Percentiles rank a stretch among this genome's conserved stretches.
Evolutionary conservation across 148 eudicot genomes (phyloP).

Genomic region (Nepenthes gracilis): DNA sequence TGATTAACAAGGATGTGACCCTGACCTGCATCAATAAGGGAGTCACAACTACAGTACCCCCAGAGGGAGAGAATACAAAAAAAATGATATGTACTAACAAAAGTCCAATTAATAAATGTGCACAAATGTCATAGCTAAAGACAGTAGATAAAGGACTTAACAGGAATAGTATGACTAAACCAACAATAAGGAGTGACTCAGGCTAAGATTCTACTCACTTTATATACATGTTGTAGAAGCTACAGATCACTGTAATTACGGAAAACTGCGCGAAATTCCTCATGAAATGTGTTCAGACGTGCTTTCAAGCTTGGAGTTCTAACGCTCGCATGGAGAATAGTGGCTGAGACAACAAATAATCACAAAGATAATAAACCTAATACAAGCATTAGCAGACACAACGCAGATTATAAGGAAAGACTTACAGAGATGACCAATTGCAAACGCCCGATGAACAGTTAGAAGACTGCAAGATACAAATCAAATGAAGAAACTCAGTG

Average conservation of each 20-base stretch:
- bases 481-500: slow-evolving; percentile 83
- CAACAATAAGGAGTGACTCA: too few species aligned
- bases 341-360: slow-evolving; percentile 32
- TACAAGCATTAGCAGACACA: neutral
- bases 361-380: neutral
- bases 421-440: slow-evolving; percentile 63
- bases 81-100: too few species aligned
- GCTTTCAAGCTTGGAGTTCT: slow-evolving; percentile 94
- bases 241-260: slow-evolving; percentile 89
- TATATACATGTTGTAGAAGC: slow-evolving; percentile 13
- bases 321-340: slow-evolving; percentile 78
- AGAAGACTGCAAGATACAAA: slow-evolving; percentile 73
- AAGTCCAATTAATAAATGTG: too few species aligned
- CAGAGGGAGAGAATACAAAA: too few species aligned
- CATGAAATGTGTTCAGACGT: slow-evolving; percentile 89
- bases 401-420: neutral
- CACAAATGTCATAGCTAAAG: too few species aligned
- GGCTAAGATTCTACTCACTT: neutral
- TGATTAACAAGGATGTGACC: too few species aligned
- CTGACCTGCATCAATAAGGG: too few species aligned
- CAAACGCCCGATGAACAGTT: slow-evolving; percentile 60
- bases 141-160: too few species aligned
- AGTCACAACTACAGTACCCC: too few species aligned
- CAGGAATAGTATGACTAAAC: too few species aligned
- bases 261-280: slow-evolving; percentile 98